Percentiles rank a stretch among this genome's conserved stretches.
These are phyloP conservation scores for Tulasnella sp. DNA, from an alignment of 768 basidiomycete species.

Conservation along the genomic window DNA sequence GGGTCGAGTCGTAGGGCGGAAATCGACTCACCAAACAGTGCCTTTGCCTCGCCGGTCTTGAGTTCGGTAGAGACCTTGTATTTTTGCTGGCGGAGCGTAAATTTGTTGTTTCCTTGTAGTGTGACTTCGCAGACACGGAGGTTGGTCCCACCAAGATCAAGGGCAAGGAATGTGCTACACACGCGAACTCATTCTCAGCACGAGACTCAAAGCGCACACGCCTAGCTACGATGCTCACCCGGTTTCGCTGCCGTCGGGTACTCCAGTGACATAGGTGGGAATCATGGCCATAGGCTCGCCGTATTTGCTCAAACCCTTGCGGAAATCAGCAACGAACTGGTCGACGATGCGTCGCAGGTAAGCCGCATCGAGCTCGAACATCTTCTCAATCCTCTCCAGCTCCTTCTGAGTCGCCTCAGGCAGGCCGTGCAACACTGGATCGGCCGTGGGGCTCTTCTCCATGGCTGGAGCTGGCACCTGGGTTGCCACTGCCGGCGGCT, in stretches of 20 bases:
- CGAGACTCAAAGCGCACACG: background rate
- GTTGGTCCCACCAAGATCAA: slow-evolving; percentile 97
- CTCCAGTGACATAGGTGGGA: slow-evolving; percentile 92
- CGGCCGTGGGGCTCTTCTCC: too few relatives aligned
- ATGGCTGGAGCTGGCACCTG: too few relatives aligned
- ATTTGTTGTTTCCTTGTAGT: slow-evolving; percentile 84
- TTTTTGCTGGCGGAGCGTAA: slow-evolving; percentile 89
- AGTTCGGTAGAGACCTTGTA: slow-evolving; percentile 92
- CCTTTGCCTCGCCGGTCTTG: slow-evolving; percentile 86
- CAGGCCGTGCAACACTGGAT: background rate
- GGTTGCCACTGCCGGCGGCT: too few relatives aligned
- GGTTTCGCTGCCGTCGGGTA: slow-evolving; percentile 89
- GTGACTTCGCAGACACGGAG: slow-evolving; percentile 95
- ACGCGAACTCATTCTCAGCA: slow-evolving; percentile 17
- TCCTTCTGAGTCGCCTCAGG: slow-evolving; percentile 46
- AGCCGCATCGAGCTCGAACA: slow-evolving; percentile 65
- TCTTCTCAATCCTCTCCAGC: slow-evolving; percentile 63
- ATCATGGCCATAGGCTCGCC: slow-evolving; percentile 91
- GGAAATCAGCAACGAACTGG: slow-evolving; percentile 78
- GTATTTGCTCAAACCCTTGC: slow-evolving; percentile 66
- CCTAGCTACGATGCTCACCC: slow-evolving; percentile 55
- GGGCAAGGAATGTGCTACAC: slow-evolving; percentile 84
- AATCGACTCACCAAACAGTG: slow-evolving; percentile 67
- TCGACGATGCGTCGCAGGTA: slow-evolving; percentile 65
- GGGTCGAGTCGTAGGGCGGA: slow-evolving; percentile 22